phyloP scores from a whole-genome alignment of 768 basidiomycete species.

The Tulasnella sp. region DNA sequence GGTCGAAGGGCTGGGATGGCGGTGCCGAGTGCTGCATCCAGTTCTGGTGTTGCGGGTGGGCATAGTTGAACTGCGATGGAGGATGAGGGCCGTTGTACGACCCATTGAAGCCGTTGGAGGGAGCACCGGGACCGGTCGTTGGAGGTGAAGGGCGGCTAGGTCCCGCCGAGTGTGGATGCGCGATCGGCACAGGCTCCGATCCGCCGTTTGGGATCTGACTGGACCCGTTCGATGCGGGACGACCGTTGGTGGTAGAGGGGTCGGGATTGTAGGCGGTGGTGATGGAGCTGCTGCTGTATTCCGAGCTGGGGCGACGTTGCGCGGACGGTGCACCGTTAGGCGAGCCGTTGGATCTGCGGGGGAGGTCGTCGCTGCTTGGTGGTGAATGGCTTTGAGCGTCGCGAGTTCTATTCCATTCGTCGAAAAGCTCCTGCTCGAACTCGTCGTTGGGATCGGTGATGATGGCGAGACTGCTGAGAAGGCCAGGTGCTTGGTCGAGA shows the following conservation, averaged over 20 bases:
- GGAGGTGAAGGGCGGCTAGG: background rate
- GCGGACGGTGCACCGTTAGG: background rate
- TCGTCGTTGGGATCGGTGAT: background rate
- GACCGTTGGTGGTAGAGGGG: background rate
- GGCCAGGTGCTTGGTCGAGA: background rate
- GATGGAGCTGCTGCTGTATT: background rate
- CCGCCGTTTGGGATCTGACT: background rate
- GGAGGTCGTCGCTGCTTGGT: background rate
- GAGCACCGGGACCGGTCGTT: background rate
- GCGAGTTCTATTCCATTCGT: background rate
- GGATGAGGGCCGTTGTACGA: background rate
- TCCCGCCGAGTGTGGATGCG: background rate
- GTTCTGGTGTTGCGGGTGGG: background rate
- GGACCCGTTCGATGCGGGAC: background rate
- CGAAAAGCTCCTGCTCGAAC: background rate
- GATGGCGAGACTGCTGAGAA: background rate
- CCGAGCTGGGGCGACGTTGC: background rate
- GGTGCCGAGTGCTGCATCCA: background rate
- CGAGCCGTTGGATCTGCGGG: background rate
- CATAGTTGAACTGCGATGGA: background rate
- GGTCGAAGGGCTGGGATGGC: background rate
- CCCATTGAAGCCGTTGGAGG: background rate
- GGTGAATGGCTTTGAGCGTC: background rate
- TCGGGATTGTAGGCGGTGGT: background rate
- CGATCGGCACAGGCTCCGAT: background rate